A percentile compares a stretch with the other conserved stretches of the same genome.
Evolutionary conservation across 2,329 filamentous ascomycete species (phyloP).

Genomic region (Diplodia scrobiculata): DNA sequence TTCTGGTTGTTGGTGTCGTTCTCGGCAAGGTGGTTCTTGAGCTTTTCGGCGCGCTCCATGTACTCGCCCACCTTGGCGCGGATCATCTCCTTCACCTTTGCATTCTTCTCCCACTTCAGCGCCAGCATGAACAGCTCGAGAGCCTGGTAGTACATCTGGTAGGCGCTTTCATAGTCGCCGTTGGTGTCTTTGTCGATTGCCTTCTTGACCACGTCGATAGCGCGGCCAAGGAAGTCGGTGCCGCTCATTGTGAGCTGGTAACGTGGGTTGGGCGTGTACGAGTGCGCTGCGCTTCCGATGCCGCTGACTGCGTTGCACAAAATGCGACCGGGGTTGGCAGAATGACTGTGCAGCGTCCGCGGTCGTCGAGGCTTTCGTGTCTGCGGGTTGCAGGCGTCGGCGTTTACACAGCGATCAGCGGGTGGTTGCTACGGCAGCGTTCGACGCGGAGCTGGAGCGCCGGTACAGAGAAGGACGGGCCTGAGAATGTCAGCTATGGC

Average conservation of each 20-base stretch:
- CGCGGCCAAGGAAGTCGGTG: slow-evolving; percentile 94
- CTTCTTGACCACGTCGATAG: slow-evolving; percentile 95
- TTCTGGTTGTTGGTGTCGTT: slow-evolving; percentile 67
- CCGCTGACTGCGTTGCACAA: not conserved
- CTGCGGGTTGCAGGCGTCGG: slow-evolving; percentile 11
- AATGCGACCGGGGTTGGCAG: not conserved
- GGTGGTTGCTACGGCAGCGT: slow-evolving; percentile 15
- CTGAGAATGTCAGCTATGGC: not conserved
- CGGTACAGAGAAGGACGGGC: not conserved
- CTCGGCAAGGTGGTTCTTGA: slow-evolving; percentile 85
- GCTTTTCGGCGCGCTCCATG: slow-evolving; percentile 97
- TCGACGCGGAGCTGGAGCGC: not conserved
- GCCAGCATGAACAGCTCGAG: slow-evolving; percentile 99
- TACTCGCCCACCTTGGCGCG: slow-evolving; percentile 92
- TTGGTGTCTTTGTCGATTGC: slow-evolving; percentile 95
- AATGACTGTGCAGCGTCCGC: not conserved
- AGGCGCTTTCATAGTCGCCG: slow-evolving; percentile 95
- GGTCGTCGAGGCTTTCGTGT: slow-evolving; percentile 2
- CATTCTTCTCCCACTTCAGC: slow-evolving; percentile 99
- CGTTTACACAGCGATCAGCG: slow-evolving; percentile 16
- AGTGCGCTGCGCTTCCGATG: slow-evolving; percentile 3
- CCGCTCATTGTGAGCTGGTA: slow-evolving; percentile 71
- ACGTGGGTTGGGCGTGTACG: slow-evolving; percentile 22
- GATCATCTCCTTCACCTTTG: slow-evolving; percentile 95
- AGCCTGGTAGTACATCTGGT: slow-evolving; percentile 91